Evolutionary conservation across 1,139 yeast species (phyloP).

Genomic region (Blastobotrys aristatus): DNA sequence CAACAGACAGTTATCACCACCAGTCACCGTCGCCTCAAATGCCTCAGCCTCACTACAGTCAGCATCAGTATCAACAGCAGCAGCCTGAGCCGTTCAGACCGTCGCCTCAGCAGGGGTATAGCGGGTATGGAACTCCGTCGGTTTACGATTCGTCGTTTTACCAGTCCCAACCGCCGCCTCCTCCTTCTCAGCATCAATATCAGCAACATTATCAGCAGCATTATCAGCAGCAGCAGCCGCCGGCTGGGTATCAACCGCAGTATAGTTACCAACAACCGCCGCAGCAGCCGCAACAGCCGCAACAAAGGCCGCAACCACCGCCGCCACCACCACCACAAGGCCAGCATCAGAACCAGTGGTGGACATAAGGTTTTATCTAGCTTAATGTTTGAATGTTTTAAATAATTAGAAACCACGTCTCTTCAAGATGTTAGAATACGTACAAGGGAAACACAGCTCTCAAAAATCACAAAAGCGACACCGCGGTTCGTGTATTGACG

Average conservation of each 20-base stretch:
- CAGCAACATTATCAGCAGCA: neutral
- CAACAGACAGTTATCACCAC: constrained; percentile 7
- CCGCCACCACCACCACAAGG: neutral
- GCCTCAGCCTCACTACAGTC: constrained; percentile 16
- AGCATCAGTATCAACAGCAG: constrained; percentile 11
- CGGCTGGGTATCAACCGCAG: neutral
- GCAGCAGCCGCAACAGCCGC: neutral
- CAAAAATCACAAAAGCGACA: no score
- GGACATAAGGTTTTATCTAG: neutral
- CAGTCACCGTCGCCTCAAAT: constrained; percentile 17
- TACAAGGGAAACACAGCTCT: no score
- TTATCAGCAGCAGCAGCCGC: constrained; percentile 3
- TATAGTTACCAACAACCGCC: constrained; percentile 15
- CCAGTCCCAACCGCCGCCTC: constrained; percentile 9
- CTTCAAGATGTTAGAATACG: no score
- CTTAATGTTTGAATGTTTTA: neutral
- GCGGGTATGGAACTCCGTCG: constrained; percentile 29
- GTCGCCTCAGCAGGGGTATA: constrained; percentile 19
- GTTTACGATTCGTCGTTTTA: constrained; percentile 30
- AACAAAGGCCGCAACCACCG: constrained; percentile 2
- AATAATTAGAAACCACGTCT: no score
- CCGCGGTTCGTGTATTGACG: no score
- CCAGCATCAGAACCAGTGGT: constrained; percentile 13
- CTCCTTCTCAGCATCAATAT: neutral
- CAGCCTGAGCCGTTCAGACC: constrained; percentile 8